These are phyloP conservation scores for Pythium inflatum DNA, from an alignment of 352 stramenopile species.

Conservation along the genomic window DNA sequence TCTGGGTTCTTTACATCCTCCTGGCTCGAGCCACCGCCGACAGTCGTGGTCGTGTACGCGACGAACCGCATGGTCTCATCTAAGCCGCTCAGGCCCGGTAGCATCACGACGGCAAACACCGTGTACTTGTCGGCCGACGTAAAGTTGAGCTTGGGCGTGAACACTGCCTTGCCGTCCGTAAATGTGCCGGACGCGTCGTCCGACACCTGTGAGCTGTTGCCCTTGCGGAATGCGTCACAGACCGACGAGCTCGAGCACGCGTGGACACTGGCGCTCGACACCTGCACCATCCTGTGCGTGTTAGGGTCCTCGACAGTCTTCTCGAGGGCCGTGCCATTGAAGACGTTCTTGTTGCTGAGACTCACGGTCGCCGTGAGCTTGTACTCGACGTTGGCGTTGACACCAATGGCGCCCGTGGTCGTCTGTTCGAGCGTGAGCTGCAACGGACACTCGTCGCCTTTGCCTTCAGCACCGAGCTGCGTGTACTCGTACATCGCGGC, in stretches of 20 bases:
- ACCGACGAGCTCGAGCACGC: constrained; percentile 6
- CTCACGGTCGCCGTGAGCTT: constrained; percentile 8
- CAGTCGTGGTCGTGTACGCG: constrained; percentile 8
- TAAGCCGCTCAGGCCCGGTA: neutral
- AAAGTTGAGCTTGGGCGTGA: constrained; percentile 13
- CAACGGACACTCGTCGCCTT: constrained; percentile 4
- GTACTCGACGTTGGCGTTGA: neutral
- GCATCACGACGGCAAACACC: constrained; percentile 3
- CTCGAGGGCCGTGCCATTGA: constrained; percentile 7
- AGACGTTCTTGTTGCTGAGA: constrained; percentile 5
- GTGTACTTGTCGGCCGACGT: constrained; percentile 1
- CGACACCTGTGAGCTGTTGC: constrained; percentile 4
- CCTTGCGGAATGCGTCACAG: constrained; percentile 15
- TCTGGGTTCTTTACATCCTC: no score
- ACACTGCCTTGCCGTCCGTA: constrained; percentile 1
- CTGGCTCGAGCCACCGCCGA: no score
- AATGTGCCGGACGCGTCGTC: neutral
- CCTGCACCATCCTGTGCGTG: constrained; percentile 1
- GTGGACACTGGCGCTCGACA: constrained; percentile 8
- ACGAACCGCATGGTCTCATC: neutral
- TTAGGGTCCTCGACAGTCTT: neutral
- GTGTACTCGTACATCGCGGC: constrained; percentile 5
- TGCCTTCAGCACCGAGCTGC: neutral
- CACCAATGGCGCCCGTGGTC: neutral
- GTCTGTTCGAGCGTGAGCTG: constrained; percentile 7